Percentiles rank a stretch among this genome's conserved stretches.
Evolutionary conservation across 306 rosid species (phyloP).

Genomic region (Fagus crenata): DNA sequence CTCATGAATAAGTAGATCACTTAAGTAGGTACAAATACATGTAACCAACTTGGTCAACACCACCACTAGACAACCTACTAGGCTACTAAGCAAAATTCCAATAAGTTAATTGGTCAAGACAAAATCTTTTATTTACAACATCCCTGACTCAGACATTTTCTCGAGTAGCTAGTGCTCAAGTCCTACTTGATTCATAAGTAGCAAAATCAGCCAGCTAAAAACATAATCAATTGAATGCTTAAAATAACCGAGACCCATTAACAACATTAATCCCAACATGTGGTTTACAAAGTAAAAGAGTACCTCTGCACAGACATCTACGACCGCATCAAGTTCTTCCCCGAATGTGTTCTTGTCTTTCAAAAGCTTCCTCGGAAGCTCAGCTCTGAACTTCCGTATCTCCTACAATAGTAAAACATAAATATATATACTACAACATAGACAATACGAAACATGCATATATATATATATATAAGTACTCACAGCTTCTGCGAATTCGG

Average conservation of each 20-base stretch:
- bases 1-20: background rate
- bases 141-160: background rate
- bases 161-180: background rate
- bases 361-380: slow-evolving; percentile 49
- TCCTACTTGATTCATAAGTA: background rate
- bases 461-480: slow-evolving; percentile 1
- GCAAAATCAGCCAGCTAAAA: slow-evolving; percentile 3
- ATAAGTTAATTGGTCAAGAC: background rate
- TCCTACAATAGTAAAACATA: slow-evolving; percentile 38
- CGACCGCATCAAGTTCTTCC: slow-evolving; percentile 45
- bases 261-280: background rate
- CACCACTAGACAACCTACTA: background rate
- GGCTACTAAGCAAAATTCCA: background rate
- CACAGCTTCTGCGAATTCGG: slow-evolving; percentile 53
- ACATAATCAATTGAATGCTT: background rate
- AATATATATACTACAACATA: background rate
- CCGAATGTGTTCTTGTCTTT: slow-evolving; percentile 57
- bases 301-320: slow-evolving; percentile 62
- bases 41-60: no score
- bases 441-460: background rate
- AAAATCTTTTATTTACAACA: background rate
- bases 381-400: slow-evolving; percentile 56
- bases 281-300: background rate
- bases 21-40: no score
- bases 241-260: background rate